Evolutionary conservation across 495 filamentous ascomycete species (phyloP).

Genomic region (Aspergillus steynii): DNA sequence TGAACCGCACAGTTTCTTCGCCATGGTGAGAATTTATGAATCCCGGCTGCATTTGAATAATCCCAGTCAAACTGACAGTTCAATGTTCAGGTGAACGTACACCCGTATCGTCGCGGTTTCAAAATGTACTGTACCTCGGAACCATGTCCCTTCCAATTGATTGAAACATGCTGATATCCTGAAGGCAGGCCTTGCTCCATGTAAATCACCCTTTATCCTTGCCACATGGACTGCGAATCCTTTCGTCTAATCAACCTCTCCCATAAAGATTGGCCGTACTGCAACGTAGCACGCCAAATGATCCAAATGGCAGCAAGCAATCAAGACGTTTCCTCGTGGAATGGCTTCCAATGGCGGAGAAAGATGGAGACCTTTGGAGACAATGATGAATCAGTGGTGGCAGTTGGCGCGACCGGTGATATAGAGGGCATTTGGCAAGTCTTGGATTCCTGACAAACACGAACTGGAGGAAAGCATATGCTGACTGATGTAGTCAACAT

Average conservation of each 20-base stretch:
- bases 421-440: conserved; percentile 73
- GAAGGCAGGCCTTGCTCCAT: conserved; percentile 72
- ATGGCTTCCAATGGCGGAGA: conserved; percentile 72
- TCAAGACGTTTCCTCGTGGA: conserved; percentile 59
- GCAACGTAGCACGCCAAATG: conserved; percentile 70
- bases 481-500: conserved; percentile 55
- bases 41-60: background rate
- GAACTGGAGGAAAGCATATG: background rate
- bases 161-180: conserved; percentile 22
- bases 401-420: conserved; percentile 63
- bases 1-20: conserved; percentile 62
- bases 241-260: conserved; percentile 19
- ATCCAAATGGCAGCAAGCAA: conserved; percentile 66
- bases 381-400: conserved; percentile 68
- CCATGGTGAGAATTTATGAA: conserved; percentile 58
- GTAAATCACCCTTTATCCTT: conserved; percentile 37
- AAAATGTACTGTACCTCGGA: conserved; percentile 57
- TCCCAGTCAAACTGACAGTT: conserved; percentile 12
- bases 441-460: background rate
- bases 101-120: conserved; percentile 82
- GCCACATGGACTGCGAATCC: background rate
- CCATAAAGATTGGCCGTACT: conserved; percentile 83
- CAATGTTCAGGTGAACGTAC: conserved; percentile 66
- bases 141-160: conserved; percentile 9
- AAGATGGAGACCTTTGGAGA: conserved; percentile 77